Conservation (phyloP, 169 alveolate species). For the Cryptosporidium tyzzeri region DNA sequence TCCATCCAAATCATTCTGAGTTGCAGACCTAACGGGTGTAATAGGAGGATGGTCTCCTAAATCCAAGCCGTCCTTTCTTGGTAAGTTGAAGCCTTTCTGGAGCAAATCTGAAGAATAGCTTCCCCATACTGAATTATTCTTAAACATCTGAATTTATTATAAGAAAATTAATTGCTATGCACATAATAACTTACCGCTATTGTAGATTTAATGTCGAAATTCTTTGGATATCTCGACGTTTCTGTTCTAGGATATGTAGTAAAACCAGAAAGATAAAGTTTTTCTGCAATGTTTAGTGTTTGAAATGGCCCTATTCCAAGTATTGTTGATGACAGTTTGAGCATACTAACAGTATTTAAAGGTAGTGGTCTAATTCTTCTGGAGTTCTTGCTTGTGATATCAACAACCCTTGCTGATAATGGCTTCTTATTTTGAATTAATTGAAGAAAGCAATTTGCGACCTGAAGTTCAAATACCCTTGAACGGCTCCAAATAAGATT, state of each 20-base stretch:
- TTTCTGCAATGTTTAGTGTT: slow-evolving; percentile 95
- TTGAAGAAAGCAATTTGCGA: slow-evolving; percentile 38
- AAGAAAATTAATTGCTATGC: slow-evolving; percentile 42
- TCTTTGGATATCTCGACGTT: slow-evolving; percentile 89
- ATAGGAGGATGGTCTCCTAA: slow-evolving; percentile 98
- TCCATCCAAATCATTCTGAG: slow-evolving; percentile 83
- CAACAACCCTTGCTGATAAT: slow-evolving; percentile 78
- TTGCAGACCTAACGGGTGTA: slow-evolving; percentile 91
- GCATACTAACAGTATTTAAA: slow-evolving; percentile 92
- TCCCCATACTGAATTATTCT: slow-evolving; percentile 82
- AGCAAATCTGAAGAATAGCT: slow-evolving; percentile 79
- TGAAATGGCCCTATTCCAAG: slow-evolving; percentile 93
- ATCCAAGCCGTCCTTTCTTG: slow-evolving; percentile 89
- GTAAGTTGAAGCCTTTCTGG: slow-evolving; percentile 80
- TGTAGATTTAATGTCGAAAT: slow-evolving; percentile 84
- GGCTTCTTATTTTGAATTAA: slow-evolving; percentile 33
- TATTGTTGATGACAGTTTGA: slow-evolving; percentile 91
- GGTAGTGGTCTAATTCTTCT: slow-evolving; percentile 89
- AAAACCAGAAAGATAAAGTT: slow-evolving; percentile 92
- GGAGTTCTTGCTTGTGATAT: slow-evolving; percentile 71
- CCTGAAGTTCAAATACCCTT: slow-evolving; percentile 84
- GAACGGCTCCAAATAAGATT: slow-evolving; percentile 84
- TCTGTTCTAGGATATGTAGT: slow-evolving; percentile 97
- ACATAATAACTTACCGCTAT: slow-evolving; percentile 48
- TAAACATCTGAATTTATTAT: slow-evolving; percentile 76